These are phyloP conservation scores for Stentor coeruleus DNA, from an alignment of 73 alveolate species.

Conservation along the genomic window DNA sequence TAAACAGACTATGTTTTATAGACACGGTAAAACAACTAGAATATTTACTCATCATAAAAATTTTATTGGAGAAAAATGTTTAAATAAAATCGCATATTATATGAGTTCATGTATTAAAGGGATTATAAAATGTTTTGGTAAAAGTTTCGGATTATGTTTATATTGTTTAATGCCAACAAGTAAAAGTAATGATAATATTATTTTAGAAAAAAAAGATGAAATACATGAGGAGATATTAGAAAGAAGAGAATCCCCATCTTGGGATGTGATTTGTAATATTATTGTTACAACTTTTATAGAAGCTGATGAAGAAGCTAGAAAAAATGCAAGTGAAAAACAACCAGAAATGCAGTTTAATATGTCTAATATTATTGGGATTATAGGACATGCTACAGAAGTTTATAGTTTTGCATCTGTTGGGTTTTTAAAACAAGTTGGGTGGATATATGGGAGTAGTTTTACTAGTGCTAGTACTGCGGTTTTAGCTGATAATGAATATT, in stretches of 20 bases:
- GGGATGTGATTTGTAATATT: neutral
- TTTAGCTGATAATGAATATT: neutral
- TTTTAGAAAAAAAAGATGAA: no score
- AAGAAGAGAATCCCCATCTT: constrained; percentile 8
- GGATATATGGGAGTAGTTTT: neutral
- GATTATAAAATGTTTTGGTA: neutral
- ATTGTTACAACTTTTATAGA: neutral
- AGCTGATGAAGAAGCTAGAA: neutral
- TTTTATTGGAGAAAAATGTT: no score
- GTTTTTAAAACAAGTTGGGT: neutral
- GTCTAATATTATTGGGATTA: constrained; percentile 1
- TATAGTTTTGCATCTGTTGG: neutral
- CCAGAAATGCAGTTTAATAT: neutral
- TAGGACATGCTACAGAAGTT: neutral
- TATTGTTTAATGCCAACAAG: no score
- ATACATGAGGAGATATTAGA: no score
- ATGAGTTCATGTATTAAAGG: neutral
- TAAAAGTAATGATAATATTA: no score
- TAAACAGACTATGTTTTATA: no score
- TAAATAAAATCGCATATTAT: no score
- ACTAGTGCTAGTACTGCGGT: neutral
- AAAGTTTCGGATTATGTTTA: neutral
- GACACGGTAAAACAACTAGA: no score
- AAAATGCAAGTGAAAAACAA: neutral
- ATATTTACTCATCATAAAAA: no score